Conservation (phyloP, 148 eudicot species). For the Suaeda aralocaspica region DNA sequence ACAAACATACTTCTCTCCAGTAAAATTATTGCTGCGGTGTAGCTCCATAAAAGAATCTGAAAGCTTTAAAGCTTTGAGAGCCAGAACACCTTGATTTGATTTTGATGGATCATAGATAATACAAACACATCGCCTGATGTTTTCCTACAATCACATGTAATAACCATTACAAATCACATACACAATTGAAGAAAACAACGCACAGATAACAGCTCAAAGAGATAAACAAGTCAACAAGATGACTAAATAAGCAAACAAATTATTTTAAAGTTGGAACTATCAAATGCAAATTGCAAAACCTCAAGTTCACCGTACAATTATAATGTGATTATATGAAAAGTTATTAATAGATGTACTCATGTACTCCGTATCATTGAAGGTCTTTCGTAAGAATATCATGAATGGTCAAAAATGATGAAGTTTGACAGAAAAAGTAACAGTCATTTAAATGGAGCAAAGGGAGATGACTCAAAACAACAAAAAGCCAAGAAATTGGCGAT, state of each 20-base stretch:
- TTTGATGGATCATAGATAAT: slow-evolving; percentile 95
- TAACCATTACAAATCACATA: background rate
- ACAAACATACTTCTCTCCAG: slow-evolving; percentile 88
- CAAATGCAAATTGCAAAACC: background rate
- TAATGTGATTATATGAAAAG: background rate
- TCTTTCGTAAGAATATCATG: too few species aligned
- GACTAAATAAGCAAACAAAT: background rate
- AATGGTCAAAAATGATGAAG: background rate
- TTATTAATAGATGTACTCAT: too few species aligned
- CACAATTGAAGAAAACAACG: background rate
- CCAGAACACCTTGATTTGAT: slow-evolving; percentile 90
- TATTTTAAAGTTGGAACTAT: background rate
- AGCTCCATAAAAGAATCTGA: slow-evolving; percentile 98
- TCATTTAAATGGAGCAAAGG: too few species aligned
- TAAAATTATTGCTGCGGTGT: slow-evolving; percentile 70
- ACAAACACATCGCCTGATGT: slow-evolving; percentile 93
- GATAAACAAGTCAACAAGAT: background rate
- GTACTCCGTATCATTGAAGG: too few species aligned
- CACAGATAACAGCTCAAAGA: background rate
- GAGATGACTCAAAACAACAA: too few species aligned
- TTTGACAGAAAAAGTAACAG: too few species aligned
- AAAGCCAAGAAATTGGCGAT: too few species aligned
- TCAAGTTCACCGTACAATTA: background rate
- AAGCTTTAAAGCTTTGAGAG: slow-evolving; percentile 86
- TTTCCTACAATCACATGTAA: slow-evolving; percentile 55